Evolutionary conservation across 1,139 yeast species (phyloP).

Genomic region (Eremothecium sinecaudum): DNA sequence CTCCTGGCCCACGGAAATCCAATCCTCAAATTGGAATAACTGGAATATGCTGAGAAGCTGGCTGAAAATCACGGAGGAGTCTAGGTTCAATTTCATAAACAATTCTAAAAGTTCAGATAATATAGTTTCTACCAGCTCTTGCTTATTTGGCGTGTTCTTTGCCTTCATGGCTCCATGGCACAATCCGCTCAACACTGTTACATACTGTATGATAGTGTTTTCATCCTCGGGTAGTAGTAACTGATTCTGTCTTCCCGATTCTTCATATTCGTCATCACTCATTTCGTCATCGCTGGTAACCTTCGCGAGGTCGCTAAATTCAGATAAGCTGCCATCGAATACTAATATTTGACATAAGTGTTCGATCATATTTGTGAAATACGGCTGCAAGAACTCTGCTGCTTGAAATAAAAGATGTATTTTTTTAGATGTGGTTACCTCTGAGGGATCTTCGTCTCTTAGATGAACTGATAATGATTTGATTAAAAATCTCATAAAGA

Average conservation of each 20-base stretch:
- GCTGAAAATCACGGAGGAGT: constrained; percentile 19
- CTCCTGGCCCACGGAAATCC: constrained; percentile 25
- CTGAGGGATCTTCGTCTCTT: constrained; percentile 8
- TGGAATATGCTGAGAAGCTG: constrained; percentile 22
- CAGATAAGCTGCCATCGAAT: constrained; percentile 18
- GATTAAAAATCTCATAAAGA: constrained; percentile 33
- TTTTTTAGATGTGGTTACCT: constrained; percentile 10
- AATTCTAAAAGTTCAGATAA: constrained; percentile 21
- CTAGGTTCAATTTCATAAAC: constrained; percentile 19
- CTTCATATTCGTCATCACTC: constrained; percentile 6
- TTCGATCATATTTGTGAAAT: constrained; percentile 20
- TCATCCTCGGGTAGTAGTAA: constrained; percentile 21
- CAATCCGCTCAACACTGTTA: constrained; percentile 26
- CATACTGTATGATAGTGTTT: constrained; percentile 20
- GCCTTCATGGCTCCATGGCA: constrained; percentile 25
- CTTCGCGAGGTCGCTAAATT: constrained; percentile 7
- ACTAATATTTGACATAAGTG: constrained; percentile 22
- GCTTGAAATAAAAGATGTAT: constrained; percentile 23
- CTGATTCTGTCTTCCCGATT: constrained; percentile 9
- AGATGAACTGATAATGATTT: constrained; percentile 30
- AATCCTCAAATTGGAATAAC: constrained; percentile 25
- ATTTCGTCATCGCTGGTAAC: not conserved
- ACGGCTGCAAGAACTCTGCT: constrained; percentile 27
- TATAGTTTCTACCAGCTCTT: constrained; percentile 15
- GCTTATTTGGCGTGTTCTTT: constrained; percentile 18